Percentiles rank a stretch among this genome's conserved stretches.
Conservation (phyloP, 768 basidiomycete species). For the Obba rivulosa region DNA sequence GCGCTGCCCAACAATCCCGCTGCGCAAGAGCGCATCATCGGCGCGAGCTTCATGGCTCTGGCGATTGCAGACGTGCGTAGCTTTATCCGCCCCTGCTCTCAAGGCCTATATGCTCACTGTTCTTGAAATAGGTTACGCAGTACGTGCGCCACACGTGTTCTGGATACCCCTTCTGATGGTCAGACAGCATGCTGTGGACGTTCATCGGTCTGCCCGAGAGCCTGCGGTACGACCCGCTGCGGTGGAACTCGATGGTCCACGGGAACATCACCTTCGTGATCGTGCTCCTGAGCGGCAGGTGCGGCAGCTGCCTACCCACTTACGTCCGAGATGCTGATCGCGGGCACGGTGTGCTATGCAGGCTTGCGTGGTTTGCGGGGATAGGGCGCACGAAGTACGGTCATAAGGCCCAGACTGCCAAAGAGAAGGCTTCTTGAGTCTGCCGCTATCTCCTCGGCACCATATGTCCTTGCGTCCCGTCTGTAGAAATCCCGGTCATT, state of each 20-base stretch:
- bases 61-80: slow-evolving; percentile 65
- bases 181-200: slow-evolving; percentile 50
- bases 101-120: slow-evolving; percentile 1
- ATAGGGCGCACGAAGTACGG: slow-evolving; percentile 30
- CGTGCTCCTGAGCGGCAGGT: slow-evolving; percentile 56
- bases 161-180: background rate
- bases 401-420: background rate
- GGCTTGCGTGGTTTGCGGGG: slow-evolving; percentile 35
- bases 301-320: slow-evolving; percentile 4
- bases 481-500: background rate
- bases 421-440: background rate
- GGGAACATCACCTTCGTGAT: slow-evolving; percentile 68
- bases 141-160: slow-evolving; percentile 21
- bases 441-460: background rate
- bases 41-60: slow-evolving; percentile 55
- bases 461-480: background rate
- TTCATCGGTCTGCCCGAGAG: slow-evolving; percentile 53
- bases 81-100: background rate
- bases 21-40: slow-evolving; percentile 65
- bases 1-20: slow-evolving; percentile 48
- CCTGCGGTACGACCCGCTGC: slow-evolving; percentile 40
- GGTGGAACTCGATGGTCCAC: slow-evolving; percentile 72
- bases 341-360: slow-evolving; percentile 5
- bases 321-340: background rate
- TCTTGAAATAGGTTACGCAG: slow-evolving; percentile 49